phyloP scores from a whole-genome alignment of 2,329 filamentous ascomycete genomes.

The Cladosporium velox region DNA sequence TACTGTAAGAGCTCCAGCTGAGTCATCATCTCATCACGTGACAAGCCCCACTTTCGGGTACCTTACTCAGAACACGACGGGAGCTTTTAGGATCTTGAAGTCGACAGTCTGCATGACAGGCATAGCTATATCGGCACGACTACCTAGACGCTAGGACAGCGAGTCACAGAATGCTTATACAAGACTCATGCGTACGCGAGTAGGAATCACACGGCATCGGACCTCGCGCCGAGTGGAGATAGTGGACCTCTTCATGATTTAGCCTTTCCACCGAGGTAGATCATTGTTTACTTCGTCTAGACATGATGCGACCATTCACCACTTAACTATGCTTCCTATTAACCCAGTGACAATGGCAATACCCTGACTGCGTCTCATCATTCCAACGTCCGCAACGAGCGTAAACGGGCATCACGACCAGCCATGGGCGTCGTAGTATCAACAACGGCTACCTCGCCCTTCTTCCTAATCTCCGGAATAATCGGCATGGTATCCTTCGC shows the following conservation, averaged over 20 bases:
- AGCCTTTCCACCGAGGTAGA: background rate
- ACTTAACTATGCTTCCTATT: background rate
- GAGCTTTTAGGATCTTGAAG: background rate
- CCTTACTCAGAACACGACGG: background rate
- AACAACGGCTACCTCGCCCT: slow-evolving; percentile 13
- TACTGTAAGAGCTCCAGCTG: background rate
- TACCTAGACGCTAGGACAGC: too few species aligned
- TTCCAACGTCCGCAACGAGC: background rate
- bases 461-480: slow-evolving; percentile 15
- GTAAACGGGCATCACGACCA: background rate
- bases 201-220: background rate
- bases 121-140: background rate
- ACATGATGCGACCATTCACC: background rate
- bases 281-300: slow-evolving; percentile 1
- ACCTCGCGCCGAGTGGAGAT: background rate
- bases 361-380: background rate
- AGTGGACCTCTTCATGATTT: background rate
- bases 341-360: background rate
- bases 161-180: background rate
- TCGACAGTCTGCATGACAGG: background rate
- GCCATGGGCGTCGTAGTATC: slow-evolving; percentile 12
- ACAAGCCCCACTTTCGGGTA: background rate
- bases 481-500: slow-evolving; percentile 48
- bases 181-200: background rate
- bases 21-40: background rate